Evolutionary conservation across 202 grass and related monocot species (phyloP).

Genomic region (Saccharum hybrid): DNA sequence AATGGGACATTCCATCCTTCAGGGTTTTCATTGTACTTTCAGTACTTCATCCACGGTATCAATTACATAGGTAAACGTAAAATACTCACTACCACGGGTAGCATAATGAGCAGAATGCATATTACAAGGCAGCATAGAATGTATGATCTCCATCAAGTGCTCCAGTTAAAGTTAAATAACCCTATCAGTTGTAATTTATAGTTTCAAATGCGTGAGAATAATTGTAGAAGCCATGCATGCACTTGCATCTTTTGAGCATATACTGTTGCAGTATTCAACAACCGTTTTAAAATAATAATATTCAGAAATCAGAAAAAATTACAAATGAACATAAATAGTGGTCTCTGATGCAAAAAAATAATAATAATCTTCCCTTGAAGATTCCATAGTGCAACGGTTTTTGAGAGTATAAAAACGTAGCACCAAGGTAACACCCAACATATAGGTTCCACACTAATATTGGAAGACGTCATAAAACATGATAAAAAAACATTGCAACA

Average conservation of each 20-base stretch:
- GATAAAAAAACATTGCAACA: conserved; percentile 12
- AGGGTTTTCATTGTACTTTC: not conserved
- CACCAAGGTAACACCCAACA: not conserved
- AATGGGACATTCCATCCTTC: not conserved
- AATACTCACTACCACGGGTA: not conserved
- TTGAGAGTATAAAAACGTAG: not conserved
- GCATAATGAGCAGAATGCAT: not conserved
- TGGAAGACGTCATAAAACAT: not conserved
- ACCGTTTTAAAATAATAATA: not conserved
- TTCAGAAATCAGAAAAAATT: not conserved
- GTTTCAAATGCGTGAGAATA: not conserved
- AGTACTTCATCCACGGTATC: not conserved
- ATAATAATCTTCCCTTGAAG: not conserved
- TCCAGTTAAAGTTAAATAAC: conserved; percentile 25
- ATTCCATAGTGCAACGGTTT: not conserved
- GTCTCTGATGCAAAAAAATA: not conserved
- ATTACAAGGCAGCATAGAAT: conserved; percentile 9
- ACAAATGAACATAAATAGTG: not conserved
- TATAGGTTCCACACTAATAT: not conserved
- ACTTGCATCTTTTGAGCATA: not conserved
- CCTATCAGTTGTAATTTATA: not conserved
- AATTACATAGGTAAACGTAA: conserved; percentile 23
- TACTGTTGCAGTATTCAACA: not conserved
- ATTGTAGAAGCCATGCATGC: not conserved
- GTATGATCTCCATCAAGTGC: conserved; percentile 8